These are phyloP conservation scores for Populus alba DNA, from an alignment of 345 rosid species.

Conservation along the genomic window DNA sequence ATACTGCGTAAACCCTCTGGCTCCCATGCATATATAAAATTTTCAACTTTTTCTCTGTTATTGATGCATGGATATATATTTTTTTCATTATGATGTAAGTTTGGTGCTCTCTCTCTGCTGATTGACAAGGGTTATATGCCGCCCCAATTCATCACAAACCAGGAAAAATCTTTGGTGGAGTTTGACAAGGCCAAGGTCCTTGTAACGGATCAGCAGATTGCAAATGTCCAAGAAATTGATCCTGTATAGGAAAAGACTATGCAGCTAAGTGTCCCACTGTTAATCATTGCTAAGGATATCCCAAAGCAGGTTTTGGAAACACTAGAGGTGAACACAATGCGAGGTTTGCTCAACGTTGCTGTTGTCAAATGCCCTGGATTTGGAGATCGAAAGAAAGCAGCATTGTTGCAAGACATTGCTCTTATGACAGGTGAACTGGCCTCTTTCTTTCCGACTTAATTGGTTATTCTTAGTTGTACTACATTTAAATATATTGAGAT, in stretches of 20 bases:
- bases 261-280: slow-evolving; percentile 73
- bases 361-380: slow-evolving; percentile 80
- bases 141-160: slow-evolving; percentile 78
- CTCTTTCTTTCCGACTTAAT: not conserved
- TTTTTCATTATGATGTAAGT: not conserved
- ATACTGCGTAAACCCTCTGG: not conserved
- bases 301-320: slow-evolving; percentile 64
- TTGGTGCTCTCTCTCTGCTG: slow-evolving; percentile 37
- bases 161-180: slow-evolving; percentile 65
- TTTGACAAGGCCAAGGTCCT: slow-evolving; percentile 71
- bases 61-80: not conserved
- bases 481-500: not conserved
- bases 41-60: not conserved
- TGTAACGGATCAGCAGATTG: slow-evolving; percentile 73
- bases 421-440: slow-evolving; percentile 63
- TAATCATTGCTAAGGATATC: slow-evolving; percentile 77
- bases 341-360: slow-evolving; percentile 75
- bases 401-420: slow-evolving; percentile 79
- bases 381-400: slow-evolving; percentile 69
- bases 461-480: not conserved
- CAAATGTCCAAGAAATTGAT: slow-evolving; percentile 59
- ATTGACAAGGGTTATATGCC: slow-evolving; percentile 85
- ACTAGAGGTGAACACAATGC: slow-evolving; percentile 65
- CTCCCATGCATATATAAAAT: not conserved
- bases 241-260: slow-evolving; percentile 73